Percentiles rank a stretch among this genome's conserved stretches.
phyloP scores from a whole-genome alignment of 2,329 filamentous ascomycete genomes.

The Cladosporium phlei region DNA sequence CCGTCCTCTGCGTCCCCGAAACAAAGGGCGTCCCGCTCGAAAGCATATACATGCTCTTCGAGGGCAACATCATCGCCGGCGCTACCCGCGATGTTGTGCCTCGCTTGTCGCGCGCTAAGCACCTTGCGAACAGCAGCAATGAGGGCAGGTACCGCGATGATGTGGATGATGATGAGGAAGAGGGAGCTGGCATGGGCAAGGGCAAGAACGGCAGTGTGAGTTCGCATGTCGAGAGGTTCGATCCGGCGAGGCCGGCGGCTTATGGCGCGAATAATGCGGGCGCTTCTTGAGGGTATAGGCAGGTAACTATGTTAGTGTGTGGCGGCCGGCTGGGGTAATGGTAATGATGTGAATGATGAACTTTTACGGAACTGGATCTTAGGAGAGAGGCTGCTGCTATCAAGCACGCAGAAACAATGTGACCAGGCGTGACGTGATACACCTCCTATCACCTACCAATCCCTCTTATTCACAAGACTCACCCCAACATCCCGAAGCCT shows the following conservation, averaged over 20 bases:
- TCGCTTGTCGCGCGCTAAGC: conserved; percentile 33
- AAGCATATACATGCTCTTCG: conserved; percentile 39
- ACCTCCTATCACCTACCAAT: no score
- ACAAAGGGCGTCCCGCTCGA: conserved; percentile 42
- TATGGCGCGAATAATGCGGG: conserved; percentile 12
- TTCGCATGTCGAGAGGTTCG: conserved; percentile 11
- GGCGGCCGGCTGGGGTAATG: no score
- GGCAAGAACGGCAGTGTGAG: conserved; percentile 13
- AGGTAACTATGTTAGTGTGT: no score
- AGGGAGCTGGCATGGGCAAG: conserved; percentile 22
- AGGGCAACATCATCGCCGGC: conserved; percentile 38
- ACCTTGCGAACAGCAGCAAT: conserved; percentile 30
- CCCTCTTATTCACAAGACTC: no score
- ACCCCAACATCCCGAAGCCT: no score
- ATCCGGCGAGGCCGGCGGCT: conserved; percentile 9
- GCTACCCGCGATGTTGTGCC: conserved; percentile 38
- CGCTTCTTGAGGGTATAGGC: conserved; percentile 1
- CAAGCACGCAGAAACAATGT: no score
- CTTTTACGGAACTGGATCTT: no score
- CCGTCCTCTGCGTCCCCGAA: conserved; percentile 40
- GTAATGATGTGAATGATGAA: no score
- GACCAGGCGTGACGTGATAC: no score
- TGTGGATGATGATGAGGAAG: conserved; percentile 26
- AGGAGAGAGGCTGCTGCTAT: no score
- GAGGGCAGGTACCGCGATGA: conserved; percentile 22